These are phyloP conservation scores for Alternaria gaisen DNA, from an alignment of 2,329 filamentous ascomycete genomes.

Conservation along the genomic window DNA sequence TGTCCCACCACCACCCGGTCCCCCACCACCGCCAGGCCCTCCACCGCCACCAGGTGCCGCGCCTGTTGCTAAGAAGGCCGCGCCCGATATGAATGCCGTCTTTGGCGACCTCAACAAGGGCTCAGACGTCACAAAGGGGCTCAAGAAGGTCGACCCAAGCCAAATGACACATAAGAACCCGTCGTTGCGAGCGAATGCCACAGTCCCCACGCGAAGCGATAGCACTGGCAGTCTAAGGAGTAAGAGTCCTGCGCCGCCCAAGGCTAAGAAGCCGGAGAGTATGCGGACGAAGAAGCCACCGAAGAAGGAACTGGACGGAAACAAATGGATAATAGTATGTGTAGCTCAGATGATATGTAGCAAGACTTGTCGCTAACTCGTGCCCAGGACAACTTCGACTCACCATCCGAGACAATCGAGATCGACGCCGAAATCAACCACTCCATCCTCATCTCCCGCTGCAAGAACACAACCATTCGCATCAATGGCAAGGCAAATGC, in stretches of 20 bases:
- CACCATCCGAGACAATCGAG: conserved; percentile 74
- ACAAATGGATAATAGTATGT: conserved; percentile 82
- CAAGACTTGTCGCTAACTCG: conserved; percentile 36
- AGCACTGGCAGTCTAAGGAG: conserved; percentile 62
- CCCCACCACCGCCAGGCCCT: conserved; percentile 68
- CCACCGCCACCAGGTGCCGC: conserved; percentile 53
- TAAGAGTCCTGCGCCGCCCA: conserved; percentile 85
- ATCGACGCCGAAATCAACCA: conserved; percentile 84
- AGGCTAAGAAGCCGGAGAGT: conserved; percentile 65
- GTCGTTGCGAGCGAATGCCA: conserved; percentile 75
- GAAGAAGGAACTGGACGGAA: conserved; percentile 65
- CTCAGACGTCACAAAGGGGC: conserved; percentile 82
- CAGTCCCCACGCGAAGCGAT: conserved; percentile 68
- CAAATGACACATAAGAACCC: conserved; percentile 99
- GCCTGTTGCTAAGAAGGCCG: conserved; percentile 60
- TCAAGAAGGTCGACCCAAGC: conserved; percentile 93
- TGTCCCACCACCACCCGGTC: conserved; percentile 68
- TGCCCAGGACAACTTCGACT: conserved; percentile 82
- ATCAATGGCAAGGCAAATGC: conserved; percentile 94
- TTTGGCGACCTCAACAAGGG: conserved; percentile 93
- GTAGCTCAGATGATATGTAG: conserved; percentile 51
- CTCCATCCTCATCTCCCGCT: conserved; percentile 89
- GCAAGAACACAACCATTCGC: conserved; percentile 89
- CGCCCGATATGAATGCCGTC: conserved; percentile 79
- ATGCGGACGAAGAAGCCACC: conserved; percentile 59